phyloP scores from a whole-genome alignment of 345 rosid species.

The Eucalyptus pauciflora region DNA sequence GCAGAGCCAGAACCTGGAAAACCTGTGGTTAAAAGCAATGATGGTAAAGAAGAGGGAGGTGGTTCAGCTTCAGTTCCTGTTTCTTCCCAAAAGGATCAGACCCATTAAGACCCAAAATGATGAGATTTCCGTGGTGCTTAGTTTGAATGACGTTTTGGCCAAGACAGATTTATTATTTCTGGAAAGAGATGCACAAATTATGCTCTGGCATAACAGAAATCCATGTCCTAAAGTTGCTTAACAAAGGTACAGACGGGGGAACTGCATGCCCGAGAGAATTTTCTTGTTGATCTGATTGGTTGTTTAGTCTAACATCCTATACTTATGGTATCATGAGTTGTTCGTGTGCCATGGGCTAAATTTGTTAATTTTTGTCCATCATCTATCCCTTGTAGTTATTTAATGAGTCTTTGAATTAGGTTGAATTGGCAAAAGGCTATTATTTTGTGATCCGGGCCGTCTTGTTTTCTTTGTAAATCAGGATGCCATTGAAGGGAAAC shows the following conservation, averaged over 20 bases:
- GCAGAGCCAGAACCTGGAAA: neutral
- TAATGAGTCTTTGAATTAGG: neutral
- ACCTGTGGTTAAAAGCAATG: neutral
- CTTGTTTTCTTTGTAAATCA: neutral
- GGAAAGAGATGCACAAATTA: neutral
- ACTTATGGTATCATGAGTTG: neutral
- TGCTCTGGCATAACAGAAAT: neutral
- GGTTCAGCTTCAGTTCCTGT: neutral
- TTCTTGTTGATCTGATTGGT: neutral
- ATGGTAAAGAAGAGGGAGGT: neutral
- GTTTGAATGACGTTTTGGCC: neutral
- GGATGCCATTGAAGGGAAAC: neutral
- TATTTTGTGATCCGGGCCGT: neutral
- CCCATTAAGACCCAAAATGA: neutral
- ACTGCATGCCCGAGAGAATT: neutral
- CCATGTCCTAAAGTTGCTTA: neutral
- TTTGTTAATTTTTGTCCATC: neutral
- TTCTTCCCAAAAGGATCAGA: slow-evolving; percentile 10
- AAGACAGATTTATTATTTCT: neutral
- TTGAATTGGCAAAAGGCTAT: neutral
- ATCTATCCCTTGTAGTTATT: neutral
- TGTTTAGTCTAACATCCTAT: neutral
- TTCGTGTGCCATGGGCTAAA: neutral
- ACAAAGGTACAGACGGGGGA: neutral
- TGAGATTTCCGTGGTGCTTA: neutral